phyloP scores from a whole-genome alignment of 192 early-diverging fungal genomes.

The Coemansia sp. region DNA sequence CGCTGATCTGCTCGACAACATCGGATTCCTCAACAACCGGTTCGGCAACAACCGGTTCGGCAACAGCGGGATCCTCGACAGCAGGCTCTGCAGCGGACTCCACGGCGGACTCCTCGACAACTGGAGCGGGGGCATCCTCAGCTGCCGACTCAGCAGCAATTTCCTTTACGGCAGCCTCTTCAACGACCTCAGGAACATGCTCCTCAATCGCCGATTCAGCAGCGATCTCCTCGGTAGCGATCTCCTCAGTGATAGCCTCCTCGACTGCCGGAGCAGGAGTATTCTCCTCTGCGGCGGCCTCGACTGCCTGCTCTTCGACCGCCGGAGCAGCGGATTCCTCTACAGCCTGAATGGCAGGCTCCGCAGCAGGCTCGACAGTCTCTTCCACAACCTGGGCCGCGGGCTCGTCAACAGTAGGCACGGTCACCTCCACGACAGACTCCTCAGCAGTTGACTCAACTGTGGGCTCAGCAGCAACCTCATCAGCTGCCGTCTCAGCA shows the following conservation, averaged over 20 bases:
- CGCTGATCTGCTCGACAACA: constrained; percentile 1
- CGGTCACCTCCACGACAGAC: background rate
- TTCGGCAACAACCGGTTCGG: constrained; percentile 4
- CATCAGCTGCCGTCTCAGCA: background rate
- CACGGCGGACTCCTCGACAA: background rate
- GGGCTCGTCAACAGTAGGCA: too few relatives aligned
- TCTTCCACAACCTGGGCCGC: background rate
- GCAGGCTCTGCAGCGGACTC: background rate
- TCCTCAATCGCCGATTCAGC: background rate
- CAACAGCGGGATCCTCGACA: background rate
- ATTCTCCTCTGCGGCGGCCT: background rate
- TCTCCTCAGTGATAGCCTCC: background rate
- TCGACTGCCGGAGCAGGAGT: background rate
- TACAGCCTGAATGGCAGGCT: too few relatives aligned
- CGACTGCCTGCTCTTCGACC: background rate
- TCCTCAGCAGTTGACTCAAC: background rate
- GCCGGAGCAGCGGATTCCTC: background rate
- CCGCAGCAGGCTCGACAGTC: background rate
- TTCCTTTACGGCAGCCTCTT: background rate
- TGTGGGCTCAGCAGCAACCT: background rate
- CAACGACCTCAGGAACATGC: background rate
- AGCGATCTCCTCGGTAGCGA: background rate
- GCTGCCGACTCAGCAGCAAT: background rate
- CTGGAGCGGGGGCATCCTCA: background rate
- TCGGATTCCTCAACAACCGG: background rate